Base-by-base conservation (phyloP, 257 asterid species). In the Jacaranda mimosifolia region DNA sequence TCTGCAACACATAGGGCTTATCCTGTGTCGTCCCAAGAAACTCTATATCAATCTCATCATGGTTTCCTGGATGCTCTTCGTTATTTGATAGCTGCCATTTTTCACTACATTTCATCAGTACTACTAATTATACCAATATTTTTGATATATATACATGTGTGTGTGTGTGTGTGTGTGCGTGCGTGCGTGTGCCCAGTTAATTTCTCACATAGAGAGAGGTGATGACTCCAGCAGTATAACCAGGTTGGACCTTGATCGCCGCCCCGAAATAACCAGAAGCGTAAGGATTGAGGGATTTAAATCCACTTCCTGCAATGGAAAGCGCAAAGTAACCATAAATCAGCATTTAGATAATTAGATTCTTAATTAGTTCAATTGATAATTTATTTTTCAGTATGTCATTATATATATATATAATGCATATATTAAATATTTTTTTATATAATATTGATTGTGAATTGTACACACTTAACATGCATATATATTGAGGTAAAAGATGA, bases 1-100 rank as follows among this genome's bases (percentile, higher is more conserved):
- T 94, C 80, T 94, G 98, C 56, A 94, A 49, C 3, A 88, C 92
- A 21, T 94, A 94, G 9, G 99, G 97, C 78, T 90, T 83, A 15
- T 82, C 88, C 42, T 74, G 72, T 14, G 91, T 91, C 3, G 92
- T 94, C 19, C 99, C 98, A 0, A 94, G 88, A 74, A 94, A 92
- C 73, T 94, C 99, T 0, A 94, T 86, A 72, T 94, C 99, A 1
- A 94, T 81, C 83, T 94, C 99, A 68, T 94, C 99, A 42, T 94
- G 99, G 36, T 85, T 59, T 7, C 99, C 99, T 1, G 93, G 97
- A 48, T 79, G 83, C 7, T 83, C 91, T 80, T 91, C 91, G 21
- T 83, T 82, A 79, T 94, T 94, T 8, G 99, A 92, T 13, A 94
- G 85, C 99, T 94, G 89, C 80, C 72, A 79, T 76, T 52, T 7